A percentile compares a stretch with the other conserved stretches of the same genome.
Conservation (phyloP, 306 rosid genomes). For the Argentina anserina region DNA sequence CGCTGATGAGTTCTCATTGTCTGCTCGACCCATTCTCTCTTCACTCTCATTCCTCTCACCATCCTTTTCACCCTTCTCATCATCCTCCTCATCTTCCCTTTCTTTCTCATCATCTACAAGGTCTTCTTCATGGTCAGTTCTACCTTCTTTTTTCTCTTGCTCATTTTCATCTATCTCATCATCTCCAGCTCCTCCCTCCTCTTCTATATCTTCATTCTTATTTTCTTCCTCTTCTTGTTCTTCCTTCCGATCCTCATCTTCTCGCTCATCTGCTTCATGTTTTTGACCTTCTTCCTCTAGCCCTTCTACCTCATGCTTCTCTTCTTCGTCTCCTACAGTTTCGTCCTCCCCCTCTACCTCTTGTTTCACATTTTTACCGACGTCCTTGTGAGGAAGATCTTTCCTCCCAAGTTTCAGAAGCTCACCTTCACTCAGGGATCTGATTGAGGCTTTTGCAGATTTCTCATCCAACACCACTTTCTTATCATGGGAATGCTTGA, state of each 20-base stretch:
- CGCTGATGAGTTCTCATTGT: constrained; percentile 34
- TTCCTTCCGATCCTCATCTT: constrained; percentile 29
- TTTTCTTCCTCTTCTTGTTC: constrained; percentile 56
- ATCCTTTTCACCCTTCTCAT: constrained; percentile 13
- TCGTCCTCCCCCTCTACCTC: constrained; percentile 77
- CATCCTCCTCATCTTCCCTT: constrained; percentile 41
- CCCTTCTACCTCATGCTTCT: constrained; percentile 43
- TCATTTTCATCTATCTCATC: constrained; percentile 75
- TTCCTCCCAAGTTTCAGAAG: constrained; percentile 69
- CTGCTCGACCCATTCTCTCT: constrained; percentile 40
- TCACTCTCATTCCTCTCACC: constrained; percentile 27
- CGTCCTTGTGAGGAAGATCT: constrained; percentile 51
- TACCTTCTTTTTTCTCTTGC: constrained; percentile 54
- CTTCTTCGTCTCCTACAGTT: constrained; percentile 44
- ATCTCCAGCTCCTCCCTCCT: constrained; percentile 61
- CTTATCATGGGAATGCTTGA: constrained; percentile 87
- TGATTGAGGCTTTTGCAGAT: constrained; percentile 30
- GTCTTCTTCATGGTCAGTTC: constrained; percentile 46
- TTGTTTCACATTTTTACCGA: constrained; percentile 36
- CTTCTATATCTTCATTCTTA: constrained; percentile 47
- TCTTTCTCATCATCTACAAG: constrained; percentile 58
- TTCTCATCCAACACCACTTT: constrained; percentile 53
- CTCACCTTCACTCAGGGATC: constrained; percentile 30
- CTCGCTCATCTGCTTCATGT: constrained; percentile 34
- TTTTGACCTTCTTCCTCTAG: constrained; percentile 20